A percentile compares a stretch with the other conserved stretches of the same genome.
phyloP scores from a whole-genome alignment of 768 basidiomycete species.

The Tricholoma sp. region DNA sequence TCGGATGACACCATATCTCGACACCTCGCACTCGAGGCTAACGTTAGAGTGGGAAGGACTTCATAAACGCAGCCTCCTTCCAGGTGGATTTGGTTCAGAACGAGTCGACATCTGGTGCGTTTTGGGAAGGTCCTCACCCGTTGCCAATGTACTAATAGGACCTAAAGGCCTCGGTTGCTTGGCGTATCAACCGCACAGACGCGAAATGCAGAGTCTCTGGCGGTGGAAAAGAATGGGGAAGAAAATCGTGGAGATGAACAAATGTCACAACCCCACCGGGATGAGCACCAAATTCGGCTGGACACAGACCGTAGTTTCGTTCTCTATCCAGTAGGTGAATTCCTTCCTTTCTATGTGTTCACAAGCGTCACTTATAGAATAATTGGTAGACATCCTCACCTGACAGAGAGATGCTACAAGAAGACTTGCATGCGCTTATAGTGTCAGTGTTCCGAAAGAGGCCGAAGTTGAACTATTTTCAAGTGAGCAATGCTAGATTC shows the following conservation, averaged over 20 bases:
- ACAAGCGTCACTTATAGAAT: neutral
- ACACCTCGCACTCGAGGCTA: no score
- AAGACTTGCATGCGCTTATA: slow-evolving; percentile 64
- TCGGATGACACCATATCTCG: no score
- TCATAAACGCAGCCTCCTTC: slow-evolving; percentile 34
- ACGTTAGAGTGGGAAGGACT: slow-evolving; percentile 16
- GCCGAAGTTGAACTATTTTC: slow-evolving; percentile 77
- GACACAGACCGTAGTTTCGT: slow-evolving; percentile 95
- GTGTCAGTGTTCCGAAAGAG: slow-evolving; percentile 70
- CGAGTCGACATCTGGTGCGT: slow-evolving; percentile 39
- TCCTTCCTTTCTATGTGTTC: slow-evolving; percentile 3
- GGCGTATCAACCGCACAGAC: slow-evolving; percentile 1
- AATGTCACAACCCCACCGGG: slow-evolving; percentile 41
- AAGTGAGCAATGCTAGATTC: slow-evolving; percentile 35
- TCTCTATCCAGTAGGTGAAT: slow-evolving; percentile 82
- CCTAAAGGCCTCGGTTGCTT: slow-evolving; percentile 14
- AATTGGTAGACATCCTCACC: slow-evolving; percentile 13
- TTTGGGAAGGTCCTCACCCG: neutral
- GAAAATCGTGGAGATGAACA: slow-evolving; percentile 3
- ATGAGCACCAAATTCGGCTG: slow-evolving; percentile 83
- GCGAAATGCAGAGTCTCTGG: neutral
- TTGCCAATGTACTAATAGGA: neutral
- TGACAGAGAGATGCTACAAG: slow-evolving; percentile 56
- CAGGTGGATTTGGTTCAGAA: slow-evolving; percentile 43
- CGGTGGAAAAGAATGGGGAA: neutral